Conservation (phyloP, 2,329 filamentous ascomycete genomes). For the Aspergillus latus region DNA sequence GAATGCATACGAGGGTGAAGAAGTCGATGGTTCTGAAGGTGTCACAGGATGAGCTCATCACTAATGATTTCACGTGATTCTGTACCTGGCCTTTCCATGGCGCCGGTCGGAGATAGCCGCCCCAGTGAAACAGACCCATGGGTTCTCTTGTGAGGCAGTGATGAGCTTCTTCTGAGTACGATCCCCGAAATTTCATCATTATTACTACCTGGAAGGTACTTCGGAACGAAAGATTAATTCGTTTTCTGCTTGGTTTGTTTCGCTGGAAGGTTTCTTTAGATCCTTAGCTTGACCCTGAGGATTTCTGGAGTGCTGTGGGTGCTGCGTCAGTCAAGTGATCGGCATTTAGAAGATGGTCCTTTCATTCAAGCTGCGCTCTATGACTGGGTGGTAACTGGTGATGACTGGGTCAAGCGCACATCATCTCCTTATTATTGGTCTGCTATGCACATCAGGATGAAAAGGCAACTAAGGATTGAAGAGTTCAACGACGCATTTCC, state of each 20-base stretch:
- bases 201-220: neutral
- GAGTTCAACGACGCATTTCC: neutral
- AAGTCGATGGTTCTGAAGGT: too few relatives aligned
- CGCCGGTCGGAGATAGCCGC: neutral
- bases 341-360: neutral
- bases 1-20: too few relatives aligned
- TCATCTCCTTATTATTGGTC: slow-evolving; percentile 5
- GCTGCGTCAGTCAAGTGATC: slow-evolving; percentile 2
- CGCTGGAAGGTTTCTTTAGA: neutral
- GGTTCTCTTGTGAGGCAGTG: neutral
- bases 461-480: neutral
- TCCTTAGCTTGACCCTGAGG: neutral
- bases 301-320: neutral
- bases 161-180: neutral
- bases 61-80: neutral
- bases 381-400: neutral
- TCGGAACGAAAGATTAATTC: neutral
- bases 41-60: too few relatives aligned
- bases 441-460: slow-evolving; percentile 4
- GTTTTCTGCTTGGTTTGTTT: neutral
- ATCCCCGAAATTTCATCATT: neutral
- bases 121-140: neutral
- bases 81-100: neutral
- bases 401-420: slow-evolving; percentile 1
- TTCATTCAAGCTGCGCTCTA: neutral